Evolutionary conservation across 2,329 filamentous ascomycete genomes (phyloP).

Genomic region (Thielaviopsis musarum): DNA sequence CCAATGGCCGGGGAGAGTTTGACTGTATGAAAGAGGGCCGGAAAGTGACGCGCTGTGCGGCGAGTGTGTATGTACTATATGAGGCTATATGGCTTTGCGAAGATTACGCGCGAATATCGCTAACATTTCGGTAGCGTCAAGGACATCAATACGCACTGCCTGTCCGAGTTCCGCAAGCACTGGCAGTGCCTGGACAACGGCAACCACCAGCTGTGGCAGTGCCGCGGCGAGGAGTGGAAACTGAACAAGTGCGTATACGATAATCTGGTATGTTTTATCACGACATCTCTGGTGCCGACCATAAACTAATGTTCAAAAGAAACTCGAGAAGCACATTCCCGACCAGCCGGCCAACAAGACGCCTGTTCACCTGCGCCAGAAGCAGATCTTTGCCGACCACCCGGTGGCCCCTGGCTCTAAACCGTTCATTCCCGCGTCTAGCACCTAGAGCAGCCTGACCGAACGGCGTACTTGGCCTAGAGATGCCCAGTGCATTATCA

Average conservation of each 20-base stretch:
- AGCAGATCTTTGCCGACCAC: slow-evolving; percentile 43
- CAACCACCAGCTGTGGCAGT: slow-evolving; percentile 97
- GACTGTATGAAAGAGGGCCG: slow-evolving; percentile 94
- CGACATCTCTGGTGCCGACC: too few relatives aligned
- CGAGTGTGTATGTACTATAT: slow-evolving; percentile 65
- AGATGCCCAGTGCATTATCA: background rate
- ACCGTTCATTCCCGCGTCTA: slow-evolving; percentile 24
- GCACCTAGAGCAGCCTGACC: slow-evolving; percentile 15
- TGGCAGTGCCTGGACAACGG: slow-evolving; percentile 94
- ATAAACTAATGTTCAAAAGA: slow-evolving; percentile 28
- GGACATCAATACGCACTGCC: slow-evolving; percentile 89
- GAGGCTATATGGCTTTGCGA: background rate
- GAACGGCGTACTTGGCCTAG: background rate
- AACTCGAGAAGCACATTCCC: slow-evolving; percentile 66
- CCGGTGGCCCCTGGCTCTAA: slow-evolving; percentile 27
- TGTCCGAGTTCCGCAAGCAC: slow-evolving; percentile 79
- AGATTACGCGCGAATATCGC: background rate
- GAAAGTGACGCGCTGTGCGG: slow-evolving; percentile 89
- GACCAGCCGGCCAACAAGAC: slow-evolving; percentile 51
- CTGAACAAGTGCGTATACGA: slow-evolving; percentile 93
- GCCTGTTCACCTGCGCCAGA: slow-evolving; percentile 56
- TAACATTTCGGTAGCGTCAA: slow-evolving; percentile 45
- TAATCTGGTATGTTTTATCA: slow-evolving; percentile 58
- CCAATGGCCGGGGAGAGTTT: slow-evolving; percentile 76
- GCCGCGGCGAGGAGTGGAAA: slow-evolving; percentile 70